Evolutionary conservation across 345 rosid species (phyloP), one percentile per base, ranked within the genome.

Genomic region (Ceriops zippeliana): DNA sequence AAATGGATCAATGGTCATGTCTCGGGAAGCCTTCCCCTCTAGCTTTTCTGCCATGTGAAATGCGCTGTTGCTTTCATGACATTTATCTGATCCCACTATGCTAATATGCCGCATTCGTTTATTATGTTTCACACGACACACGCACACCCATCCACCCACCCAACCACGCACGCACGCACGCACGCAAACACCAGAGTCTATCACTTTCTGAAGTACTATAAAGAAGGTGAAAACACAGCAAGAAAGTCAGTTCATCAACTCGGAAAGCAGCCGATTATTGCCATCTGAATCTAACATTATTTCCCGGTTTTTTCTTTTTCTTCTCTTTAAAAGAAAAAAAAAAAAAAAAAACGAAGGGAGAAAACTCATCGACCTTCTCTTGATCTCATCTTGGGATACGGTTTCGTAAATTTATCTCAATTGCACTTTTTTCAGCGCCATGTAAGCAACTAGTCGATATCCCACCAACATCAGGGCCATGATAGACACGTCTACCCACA

Each of bases 381-480:
- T 0, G 49, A 42, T 42, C 49, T 17, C 13, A 42, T 42, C 17
- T 42, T 13, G 49, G 15, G 15, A 42, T 15, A 42, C 3, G 58
- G 10, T 52, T 59, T 53, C 30, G 58, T 47, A 17, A 59, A 24
- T 11, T 70, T 49, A 86, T 85, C 85, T 80, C 89, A 86, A 75
- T 74, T 80, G 81, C 57, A 91, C 92, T 60, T 92, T 87, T 38
- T 83, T 90, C 71, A 95, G 83, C 10, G 97, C 97, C 67, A 90
- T 68, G 60, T 91, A 95, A 7, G 97, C 99, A 21, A 91, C 28
- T 57, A 95, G 79, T 58, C 99, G 86, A 76, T 95, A 95, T 31
- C 93, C 97, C n/a, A 90, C 84, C 80, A 95, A 73, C 99, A 91
- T 95, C 42, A 87, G 71, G 15, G 89, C 99, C 99, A 95, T 90